These are phyloP conservation scores for Phoma sp. DNA, from an alignment of 2,329 filamentous ascomycete genomes.

Conservation along the genomic window DNA sequence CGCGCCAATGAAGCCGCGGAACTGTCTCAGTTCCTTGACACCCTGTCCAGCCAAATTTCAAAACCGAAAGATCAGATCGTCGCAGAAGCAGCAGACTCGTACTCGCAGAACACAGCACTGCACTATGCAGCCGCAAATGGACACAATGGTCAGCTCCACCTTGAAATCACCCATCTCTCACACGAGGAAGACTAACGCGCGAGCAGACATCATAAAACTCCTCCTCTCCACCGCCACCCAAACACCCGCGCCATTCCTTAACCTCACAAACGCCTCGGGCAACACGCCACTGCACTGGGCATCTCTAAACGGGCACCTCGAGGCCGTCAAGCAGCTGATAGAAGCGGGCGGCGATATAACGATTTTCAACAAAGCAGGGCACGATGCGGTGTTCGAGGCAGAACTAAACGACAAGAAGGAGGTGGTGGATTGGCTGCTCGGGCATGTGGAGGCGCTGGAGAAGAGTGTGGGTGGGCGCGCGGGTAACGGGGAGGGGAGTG, in stretches of 20 bases:
- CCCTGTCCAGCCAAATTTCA: conserved; percentile 67
- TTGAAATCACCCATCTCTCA: no score
- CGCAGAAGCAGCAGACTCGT: conserved; percentile 71
- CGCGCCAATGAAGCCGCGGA: conserved; percentile 78
- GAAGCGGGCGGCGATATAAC: conserved; percentile 78
- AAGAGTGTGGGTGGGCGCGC: conserved; percentile 46
- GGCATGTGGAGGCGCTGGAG: conserved; percentile 53
- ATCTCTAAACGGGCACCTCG: conserved; percentile 84
- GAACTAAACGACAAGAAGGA: conserved; percentile 57
- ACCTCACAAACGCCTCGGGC: conserved; percentile 77
- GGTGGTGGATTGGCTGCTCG: conserved; percentile 56
- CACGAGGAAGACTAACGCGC: no score
- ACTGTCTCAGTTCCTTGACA: conserved; percentile 65
- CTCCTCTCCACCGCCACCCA: conserved; percentile 47
- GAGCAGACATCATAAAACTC: conserved; percentile 42
- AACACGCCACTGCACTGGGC: conserved; percentile 97
- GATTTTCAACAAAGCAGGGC: conserved; percentile 81
- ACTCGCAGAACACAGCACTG: conserved; percentile 77
- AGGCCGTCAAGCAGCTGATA: conserved; percentile 78
- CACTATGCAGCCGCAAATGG: conserved; percentile 96
- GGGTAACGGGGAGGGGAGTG: conserved; percentile 32
- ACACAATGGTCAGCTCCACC: conserved; percentile 66
- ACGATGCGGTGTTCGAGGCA: conserved; percentile 63
- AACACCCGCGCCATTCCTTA: conserved; percentile 58
- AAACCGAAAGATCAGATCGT: conserved; percentile 68